Conservation (phyloP, 1,284 basidiomycete genomes). For the Trichosporon sp. region DNA sequence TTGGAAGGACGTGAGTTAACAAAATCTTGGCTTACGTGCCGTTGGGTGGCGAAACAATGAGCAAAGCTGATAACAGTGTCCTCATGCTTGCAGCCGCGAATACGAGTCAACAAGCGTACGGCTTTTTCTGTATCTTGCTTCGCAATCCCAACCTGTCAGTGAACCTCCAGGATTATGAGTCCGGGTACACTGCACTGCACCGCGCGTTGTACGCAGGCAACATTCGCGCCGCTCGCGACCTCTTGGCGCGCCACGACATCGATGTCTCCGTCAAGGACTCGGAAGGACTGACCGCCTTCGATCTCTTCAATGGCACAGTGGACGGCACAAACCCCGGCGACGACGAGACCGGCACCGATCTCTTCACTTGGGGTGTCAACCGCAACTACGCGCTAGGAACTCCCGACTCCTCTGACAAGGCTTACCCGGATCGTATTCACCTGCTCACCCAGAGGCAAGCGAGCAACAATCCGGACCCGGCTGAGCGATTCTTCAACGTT, state of each 20-base stretch:
- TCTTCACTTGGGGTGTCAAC: slow-evolving; percentile 91
- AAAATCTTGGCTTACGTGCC: slow-evolving; percentile 55
- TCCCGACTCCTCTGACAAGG: slow-evolving; percentile 71
- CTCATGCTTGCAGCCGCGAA: slow-evolving; percentile 73
- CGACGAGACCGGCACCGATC: slow-evolving; percentile 53
- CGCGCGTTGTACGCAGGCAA: slow-evolving; percentile 85
- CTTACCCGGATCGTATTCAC: slow-evolving; percentile 70
- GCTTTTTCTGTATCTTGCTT: slow-evolving; percentile 77
- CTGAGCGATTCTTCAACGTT: slow-evolving; percentile 51
- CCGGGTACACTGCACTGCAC: slow-evolving; percentile 87
- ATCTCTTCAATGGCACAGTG: slow-evolving; percentile 87
- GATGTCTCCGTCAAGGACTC: slow-evolving; percentile 72
- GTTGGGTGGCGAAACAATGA: slow-evolving; percentile 51
- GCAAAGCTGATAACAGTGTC: slow-evolving; percentile 55
- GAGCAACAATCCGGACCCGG: slow-evolving; percentile 35
- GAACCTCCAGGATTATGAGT: slow-evolving; percentile 77
- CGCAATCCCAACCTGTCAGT: slow-evolving; percentile 68
- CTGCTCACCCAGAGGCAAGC: slow-evolving; percentile 51
- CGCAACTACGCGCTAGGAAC: slow-evolving; percentile 78
- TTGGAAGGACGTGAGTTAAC: slow-evolving; percentile 39
- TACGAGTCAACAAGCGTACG: slow-evolving; percentile 58
- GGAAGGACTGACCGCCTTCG: slow-evolving; percentile 89
- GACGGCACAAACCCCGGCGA: slow-evolving; percentile 57
- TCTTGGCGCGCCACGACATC: slow-evolving; percentile 68
- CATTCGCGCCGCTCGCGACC: slow-evolving; percentile 66